Evolutionary conservation across 2,329 filamentous ascomycete species (phyloP).

Genomic region (Teratosphaeria gauchensis): DNA sequence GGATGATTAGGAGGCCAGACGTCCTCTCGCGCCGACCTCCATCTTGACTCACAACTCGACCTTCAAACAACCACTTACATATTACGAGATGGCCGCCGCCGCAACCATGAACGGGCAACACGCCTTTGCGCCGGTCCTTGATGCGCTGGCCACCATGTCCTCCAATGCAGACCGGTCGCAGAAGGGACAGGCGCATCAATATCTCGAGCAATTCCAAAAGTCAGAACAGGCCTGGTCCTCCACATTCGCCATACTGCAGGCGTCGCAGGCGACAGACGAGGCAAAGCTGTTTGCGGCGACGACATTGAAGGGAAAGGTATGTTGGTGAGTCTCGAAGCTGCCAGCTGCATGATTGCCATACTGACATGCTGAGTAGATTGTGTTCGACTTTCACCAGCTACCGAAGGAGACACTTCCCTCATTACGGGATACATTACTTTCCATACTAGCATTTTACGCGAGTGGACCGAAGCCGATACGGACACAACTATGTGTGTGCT

Average conservation of each 20-base stretch:
- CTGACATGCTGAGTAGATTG: slow-evolving; percentile 55
- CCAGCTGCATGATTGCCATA: background rate
- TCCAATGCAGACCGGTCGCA: slow-evolving; percentile 68
- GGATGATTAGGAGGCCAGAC: background rate
- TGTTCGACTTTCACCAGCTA: slow-evolving; percentile 89
- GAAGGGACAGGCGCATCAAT: slow-evolving; percentile 86
- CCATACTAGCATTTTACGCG: slow-evolving; percentile 71
- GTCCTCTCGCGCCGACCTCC: background rate
- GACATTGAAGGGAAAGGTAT: slow-evolving; percentile 94
- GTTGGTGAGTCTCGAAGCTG: slow-evolving; percentile 6
- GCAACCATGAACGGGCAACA: slow-evolving; percentile 40
- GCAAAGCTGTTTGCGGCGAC: slow-evolving; percentile 93
- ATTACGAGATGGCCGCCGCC: slow-evolving; percentile 20
- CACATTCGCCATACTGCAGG: slow-evolving; percentile 78
- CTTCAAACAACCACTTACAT: background rate
- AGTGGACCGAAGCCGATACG: slow-evolving; percentile 67
- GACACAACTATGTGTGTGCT: slow-evolving; percentile 86
- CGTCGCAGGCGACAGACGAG: slow-evolving; percentile 63
- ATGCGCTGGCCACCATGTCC: slow-evolving; percentile 84
- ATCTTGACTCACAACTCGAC: background rate
- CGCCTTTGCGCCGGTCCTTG: slow-evolving; percentile 71
- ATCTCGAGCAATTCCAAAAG: slow-evolving; percentile 92
- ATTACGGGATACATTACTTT: slow-evolving; percentile 74
- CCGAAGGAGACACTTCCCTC: slow-evolving; percentile 62
- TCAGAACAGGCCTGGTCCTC: slow-evolving; percentile 88